Conservation (phyloP, 2,329 filamentous ascomycete genomes). For the Diaporthe vaccinii region DNA sequence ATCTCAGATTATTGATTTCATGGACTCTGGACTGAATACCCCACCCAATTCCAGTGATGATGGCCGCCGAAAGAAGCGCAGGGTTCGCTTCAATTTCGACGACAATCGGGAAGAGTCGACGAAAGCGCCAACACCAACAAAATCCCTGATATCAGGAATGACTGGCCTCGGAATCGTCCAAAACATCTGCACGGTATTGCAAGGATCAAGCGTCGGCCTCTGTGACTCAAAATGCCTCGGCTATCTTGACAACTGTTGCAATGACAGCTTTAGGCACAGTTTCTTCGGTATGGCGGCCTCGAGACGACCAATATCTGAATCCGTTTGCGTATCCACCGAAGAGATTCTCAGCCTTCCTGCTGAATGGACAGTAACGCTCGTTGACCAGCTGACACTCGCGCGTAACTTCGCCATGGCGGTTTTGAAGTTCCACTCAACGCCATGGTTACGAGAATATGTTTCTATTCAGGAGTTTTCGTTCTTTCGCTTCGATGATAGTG, state of each 20-base stretch:
- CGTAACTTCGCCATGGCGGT: conserved; percentile 29
- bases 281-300: conserved; percentile 4
- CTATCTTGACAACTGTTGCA: conserved; percentile 16
- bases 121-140: too few relatives aligned
- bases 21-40: not conserved
- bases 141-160: too few relatives aligned
- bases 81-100: conserved; percentile 8
- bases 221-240: conserved; percentile 23
- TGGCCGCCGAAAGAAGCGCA: conserved; percentile 9
- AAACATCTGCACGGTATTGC: conserved; percentile 16
- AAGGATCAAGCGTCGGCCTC: not conserved
- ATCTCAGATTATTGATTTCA: not conserved
- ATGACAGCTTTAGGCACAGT: conserved; percentile 29
- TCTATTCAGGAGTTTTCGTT: conserved; percentile 41
- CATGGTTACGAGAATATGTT: conserved; percentile 39
- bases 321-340: not conserved
- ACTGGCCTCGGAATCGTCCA: not conserved
- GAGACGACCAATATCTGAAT: not conserved
- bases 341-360: conserved; percentile 17
- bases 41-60: not conserved
- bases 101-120: not conserved
- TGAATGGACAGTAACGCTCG: conserved; percentile 4
- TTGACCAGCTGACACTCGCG: conserved; percentile 35
- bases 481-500: conserved; percentile 32
- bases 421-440: conserved; percentile 42